Conservation (phyloP, 1,284 basidiomycete genomes). For the Termitomyces sp. region DNA sequence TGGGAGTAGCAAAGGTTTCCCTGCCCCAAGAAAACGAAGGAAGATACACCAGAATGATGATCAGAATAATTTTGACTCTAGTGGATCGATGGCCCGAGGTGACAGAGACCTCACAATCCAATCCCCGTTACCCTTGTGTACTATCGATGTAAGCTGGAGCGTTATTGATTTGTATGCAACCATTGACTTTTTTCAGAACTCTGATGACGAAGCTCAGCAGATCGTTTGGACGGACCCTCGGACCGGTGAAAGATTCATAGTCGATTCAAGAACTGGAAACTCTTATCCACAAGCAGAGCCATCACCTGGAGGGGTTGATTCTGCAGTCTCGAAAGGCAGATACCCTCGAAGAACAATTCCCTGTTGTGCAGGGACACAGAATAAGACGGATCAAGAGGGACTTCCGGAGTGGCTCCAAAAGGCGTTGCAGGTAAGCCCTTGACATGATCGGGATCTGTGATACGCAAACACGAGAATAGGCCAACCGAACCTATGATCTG, state of each 20-base stretch:
- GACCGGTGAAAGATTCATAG: constrained; percentile 62
- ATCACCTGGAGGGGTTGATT: constrained; percentile 7
- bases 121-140: background rate
- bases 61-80: constrained; percentile 10
- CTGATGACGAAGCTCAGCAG: constrained; percentile 22
- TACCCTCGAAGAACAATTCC: constrained; percentile 23
- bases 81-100: constrained; percentile 8
- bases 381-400: constrained; percentile 2
- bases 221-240: constrained; percentile 56
- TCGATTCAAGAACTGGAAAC: constrained; percentile 65
- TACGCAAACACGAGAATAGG: constrained; percentile 3
- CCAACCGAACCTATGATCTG: constrained; percentile 14
- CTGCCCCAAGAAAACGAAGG: constrained; percentile 38
- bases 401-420: constrained; percentile 30
- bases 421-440: constrained; percentile 27
- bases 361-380: constrained; percentile 10
- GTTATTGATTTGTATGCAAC: background rate
- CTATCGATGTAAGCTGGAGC: constrained; percentile 10
- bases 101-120: background rate
- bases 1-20: constrained; percentile 4
- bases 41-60: constrained; percentile 22
- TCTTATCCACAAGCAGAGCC: constrained; percentile 36
- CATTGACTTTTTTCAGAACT: constrained; percentile 4
- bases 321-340: background rate
- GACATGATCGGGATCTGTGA: background rate